Percentiles rank a stretch among this genome's conserved stretches.
Evolutionary conservation across 1,284 basidiomycete genomes (phyloP).

Genomic region (Heterobasidion occidentale): DNA sequence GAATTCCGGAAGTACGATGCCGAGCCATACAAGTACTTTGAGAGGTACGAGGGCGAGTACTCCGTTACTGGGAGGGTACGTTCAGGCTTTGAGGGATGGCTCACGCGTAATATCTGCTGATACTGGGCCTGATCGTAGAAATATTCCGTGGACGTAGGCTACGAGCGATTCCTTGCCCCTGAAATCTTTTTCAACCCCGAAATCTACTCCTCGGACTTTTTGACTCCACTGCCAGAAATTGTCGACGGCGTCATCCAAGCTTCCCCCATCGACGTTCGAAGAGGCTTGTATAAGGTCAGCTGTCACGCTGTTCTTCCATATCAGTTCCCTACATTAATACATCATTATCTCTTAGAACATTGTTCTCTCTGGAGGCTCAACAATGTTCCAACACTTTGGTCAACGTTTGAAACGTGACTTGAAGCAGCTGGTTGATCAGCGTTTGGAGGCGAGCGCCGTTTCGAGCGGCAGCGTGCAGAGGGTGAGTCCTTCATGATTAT

Average conservation of each 20-base stretch:
- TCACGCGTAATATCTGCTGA: background rate
- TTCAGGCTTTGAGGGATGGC: constrained; percentile 7
- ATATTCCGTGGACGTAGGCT: constrained; percentile 91
- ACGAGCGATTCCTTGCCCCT: constrained; percentile 97
- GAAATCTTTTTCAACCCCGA: constrained; percentile 99
- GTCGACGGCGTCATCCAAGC: constrained; percentile 96
- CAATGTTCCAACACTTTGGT: constrained; percentile 98
- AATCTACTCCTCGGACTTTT: constrained; percentile 96
- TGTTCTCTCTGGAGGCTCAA: constrained; percentile 90
- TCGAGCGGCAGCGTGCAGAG: constrained; percentile 74
- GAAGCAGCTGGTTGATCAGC: constrained; percentile 88
- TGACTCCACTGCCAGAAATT: constrained; percentile 94
- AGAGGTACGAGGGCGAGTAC: constrained; percentile 90
- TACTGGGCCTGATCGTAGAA: constrained; percentile 38
- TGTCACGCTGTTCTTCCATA: background rate
- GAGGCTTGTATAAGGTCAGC: constrained; percentile 86
- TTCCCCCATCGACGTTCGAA: constrained; percentile 92
- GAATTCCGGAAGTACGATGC: constrained; percentile 98
- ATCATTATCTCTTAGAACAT: constrained; percentile 58
- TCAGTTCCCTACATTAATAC: background rate
- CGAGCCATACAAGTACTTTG: constrained; percentile 96
- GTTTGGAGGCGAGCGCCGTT: constrained; percentile 74
- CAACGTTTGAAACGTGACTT: constrained; percentile 93
- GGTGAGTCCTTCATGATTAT: constrained; percentile 32
- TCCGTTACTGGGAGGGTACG: constrained; percentile 85